phyloP scores from a whole-genome alignment of 345 rosid genomes.

The Melaleuca alternifolia region DNA sequence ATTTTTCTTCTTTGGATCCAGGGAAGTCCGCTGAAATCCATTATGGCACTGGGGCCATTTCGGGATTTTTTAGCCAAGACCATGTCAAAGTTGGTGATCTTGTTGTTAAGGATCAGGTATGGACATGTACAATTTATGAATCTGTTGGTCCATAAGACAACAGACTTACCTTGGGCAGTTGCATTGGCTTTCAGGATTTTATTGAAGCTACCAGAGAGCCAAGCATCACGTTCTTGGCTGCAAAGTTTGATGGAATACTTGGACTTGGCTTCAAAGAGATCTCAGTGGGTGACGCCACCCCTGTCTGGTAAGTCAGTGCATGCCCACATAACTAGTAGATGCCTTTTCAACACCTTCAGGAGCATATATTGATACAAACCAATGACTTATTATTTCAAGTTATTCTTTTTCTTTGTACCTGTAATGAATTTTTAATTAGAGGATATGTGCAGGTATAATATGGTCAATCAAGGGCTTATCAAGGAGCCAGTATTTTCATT shows the following conservation, averaged over 20 bases:
- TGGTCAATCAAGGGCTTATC: conserved; percentile 67
- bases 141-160: neutral
- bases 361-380: neutral
- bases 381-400: neutral
- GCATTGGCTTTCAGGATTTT: conserved; percentile 41
- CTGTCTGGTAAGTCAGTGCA: conserved; percentile 56
- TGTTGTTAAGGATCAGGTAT: conserved; percentile 51
- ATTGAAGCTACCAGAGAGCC: conserved; percentile 94
- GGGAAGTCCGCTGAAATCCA: conserved; percentile 73
- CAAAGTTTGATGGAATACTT: conserved; percentile 88
- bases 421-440: neutral
- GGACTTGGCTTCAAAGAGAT: conserved; percentile 97
- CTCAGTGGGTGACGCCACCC: conserved; percentile 65
- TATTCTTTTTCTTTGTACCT: neutral
- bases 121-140: neutral
- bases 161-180: neutral
- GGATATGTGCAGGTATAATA: conserved; percentile 58
- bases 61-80: conserved; percentile 58
- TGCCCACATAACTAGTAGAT: neutral
- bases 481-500: conserved; percentile 81
- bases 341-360: neutral
- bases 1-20: conserved; percentile 13
- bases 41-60: conserved; percentile 64
- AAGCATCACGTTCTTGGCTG: conserved; percentile 73
- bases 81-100: conserved; percentile 51